phyloP scores from a whole-genome alignment of 2,329 filamentous ascomycete genomes.

The Botryosphaeria dothidea region DNA sequence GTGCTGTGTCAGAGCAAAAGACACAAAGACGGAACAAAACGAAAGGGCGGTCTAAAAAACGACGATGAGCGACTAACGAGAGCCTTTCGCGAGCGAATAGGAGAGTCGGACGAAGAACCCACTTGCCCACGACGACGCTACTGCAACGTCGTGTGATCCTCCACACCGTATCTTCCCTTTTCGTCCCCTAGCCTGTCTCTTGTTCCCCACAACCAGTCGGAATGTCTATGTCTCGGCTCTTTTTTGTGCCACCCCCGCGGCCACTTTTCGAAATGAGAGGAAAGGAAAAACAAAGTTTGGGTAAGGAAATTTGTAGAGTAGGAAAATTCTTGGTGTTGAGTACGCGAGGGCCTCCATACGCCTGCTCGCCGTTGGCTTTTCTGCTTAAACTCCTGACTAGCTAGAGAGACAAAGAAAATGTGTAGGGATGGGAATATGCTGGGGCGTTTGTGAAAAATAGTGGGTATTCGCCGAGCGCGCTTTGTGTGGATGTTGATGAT shows the following conservation, averaged over 20 bases:
- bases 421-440: neutral
- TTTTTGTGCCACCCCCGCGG: neutral
- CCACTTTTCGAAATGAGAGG: neutral
- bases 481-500: neutral
- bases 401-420: slow-evolving; percentile 10
- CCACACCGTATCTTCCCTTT: slow-evolving; percentile 16
- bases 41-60: neutral
- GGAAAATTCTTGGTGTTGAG: slow-evolving; percentile 6
- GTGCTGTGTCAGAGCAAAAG: neutral
- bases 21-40: neutral
- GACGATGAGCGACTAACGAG: neutral
- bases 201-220: neutral
- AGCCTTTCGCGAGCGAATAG: neutral
- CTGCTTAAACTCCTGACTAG: slow-evolving; percentile 2
- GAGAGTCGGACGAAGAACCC: neutral
- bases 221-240: neutral
- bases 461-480: neutral
- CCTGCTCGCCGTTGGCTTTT: slow-evolving; percentile 2
- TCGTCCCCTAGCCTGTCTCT: neutral
- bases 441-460: slow-evolving; percentile 2
- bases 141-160: slow-evolving; percentile 17
- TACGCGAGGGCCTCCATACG: neutral
- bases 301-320: neutral
- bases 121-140: neutral
- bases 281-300: neutral